Base-by-base conservation (phyloP, 176 grass and related monocot species). In the Metroxylon sagu region DNA sequence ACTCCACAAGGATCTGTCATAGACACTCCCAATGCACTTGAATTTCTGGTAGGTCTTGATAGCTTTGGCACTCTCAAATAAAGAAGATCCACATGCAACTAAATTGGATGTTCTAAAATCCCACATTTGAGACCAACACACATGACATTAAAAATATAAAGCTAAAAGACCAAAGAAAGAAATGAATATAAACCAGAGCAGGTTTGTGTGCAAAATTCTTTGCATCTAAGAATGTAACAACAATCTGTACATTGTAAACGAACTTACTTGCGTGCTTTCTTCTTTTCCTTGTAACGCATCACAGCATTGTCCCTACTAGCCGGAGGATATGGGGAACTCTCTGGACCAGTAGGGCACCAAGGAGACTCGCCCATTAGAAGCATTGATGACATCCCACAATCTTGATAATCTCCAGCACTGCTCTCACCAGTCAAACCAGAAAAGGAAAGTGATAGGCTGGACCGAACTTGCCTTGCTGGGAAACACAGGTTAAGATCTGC, bases 271-370 rank as follows among this genome's bases (percentile, higher is more conserved):
- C 94, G 83, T 77, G 75, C 69, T 77, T 79, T 85, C 76, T 99
- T 99, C 73, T 99, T 99, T 68, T 93, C 88, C 76, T 93, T 99
- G 76, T 99, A 99, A 4, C 94, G 79, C 71, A 74, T 89, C 64
- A 99, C 73, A 52, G 94, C 94, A 55, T 57, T 83, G 61, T 86
- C 85, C 77, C 94, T 87, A 63, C 66, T 86, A 83, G 63, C 85
- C 74, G 73, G 74, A 17, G 88, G 49, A 23, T 67, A 76, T 57
- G 70, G 48, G 29, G 84, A 81, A 4, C 59, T 57, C n/a, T 99
- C 94, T 43, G 78, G 73, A 18, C 82, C 85, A 76, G 82, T 59
- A 52, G 76, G 53, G 62, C 76, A 86, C 79, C 79, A 88, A 35
- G 84, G 77, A 52, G 85, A 76, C 62, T 99, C 94, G 19, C 82